Conservation (phyloP, 306 rosid species). For the Adenanthera pavonina region DNA sequence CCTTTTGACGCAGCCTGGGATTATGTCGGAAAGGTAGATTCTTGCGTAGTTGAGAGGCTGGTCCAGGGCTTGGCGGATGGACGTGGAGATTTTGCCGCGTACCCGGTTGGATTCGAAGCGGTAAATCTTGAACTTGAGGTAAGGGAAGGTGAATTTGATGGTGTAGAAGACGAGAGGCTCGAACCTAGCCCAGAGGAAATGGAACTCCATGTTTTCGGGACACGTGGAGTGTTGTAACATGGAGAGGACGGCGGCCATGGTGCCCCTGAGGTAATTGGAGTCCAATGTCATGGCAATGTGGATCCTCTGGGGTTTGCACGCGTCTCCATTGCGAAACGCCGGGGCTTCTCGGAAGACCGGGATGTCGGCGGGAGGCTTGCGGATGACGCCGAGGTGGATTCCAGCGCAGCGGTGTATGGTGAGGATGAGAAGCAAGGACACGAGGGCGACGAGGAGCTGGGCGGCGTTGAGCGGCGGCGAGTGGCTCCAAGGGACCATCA, state of each 20-base stretch:
- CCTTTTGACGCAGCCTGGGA: conserved; percentile 54
- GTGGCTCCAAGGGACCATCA: conserved; percentile 51
- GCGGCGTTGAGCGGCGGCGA: background rate
- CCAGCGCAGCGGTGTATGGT: conserved; percentile 14
- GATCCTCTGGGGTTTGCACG: conserved; percentile 44
- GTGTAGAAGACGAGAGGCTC: conserved; percentile 51
- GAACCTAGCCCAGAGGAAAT: conserved; percentile 54
- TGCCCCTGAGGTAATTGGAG: conserved; percentile 61
- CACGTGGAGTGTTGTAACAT: conserved; percentile 58
- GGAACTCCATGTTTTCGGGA: conserved; percentile 60
- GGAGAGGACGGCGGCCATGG: conserved; percentile 60
- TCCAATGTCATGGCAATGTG: conserved; percentile 65
- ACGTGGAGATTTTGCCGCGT: conserved; percentile 58
- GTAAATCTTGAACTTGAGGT: conserved; percentile 55
- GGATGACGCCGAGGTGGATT: conserved; percentile 48
- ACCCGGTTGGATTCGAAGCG: conserved; percentile 53
- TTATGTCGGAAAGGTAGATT: conserved; percentile 55
- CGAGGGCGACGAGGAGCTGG: conserved; percentile 41
- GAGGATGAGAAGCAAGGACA: conserved; percentile 40
- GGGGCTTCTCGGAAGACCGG: conserved; percentile 61
- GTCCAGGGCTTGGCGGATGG: conserved; percentile 61
- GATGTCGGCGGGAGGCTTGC: conserved; percentile 41
- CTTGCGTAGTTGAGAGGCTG: conserved; percentile 66
- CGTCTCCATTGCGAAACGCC: conserved; percentile 51
- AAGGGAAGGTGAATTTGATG: conserved; percentile 59